Percentiles rank a stretch among this genome's conserved stretches.
Evolutionary conservation across 2,329 filamentous ascomycete genomes (phyloP).

Genomic region (Fusarium subglutinans): DNA sequence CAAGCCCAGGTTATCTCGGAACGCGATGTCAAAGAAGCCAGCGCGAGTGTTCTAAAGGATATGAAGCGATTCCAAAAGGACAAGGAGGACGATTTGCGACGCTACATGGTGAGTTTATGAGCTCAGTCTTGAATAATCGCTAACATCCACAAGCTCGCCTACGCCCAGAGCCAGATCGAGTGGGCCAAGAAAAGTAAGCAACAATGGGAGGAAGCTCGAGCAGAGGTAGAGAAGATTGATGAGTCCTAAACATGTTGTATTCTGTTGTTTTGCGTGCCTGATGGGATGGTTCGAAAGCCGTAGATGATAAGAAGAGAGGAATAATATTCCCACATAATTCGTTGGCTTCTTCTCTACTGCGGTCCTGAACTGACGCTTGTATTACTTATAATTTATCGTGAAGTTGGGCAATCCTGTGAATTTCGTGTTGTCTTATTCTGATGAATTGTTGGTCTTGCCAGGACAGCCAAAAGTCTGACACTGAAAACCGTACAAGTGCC

Average conservation of each 20-base stretch:
- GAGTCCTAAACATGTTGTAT: constrained; percentile 53
- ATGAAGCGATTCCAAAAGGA: constrained; percentile 92
- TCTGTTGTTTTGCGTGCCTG: not conserved
- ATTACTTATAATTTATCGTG: not conserved
- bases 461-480: not conserved
- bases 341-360: constrained; percentile 1
- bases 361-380: not conserved
- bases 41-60: constrained; percentile 86
- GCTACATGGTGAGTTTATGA: constrained; percentile 84
- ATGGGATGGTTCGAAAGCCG: constrained; percentile 7
- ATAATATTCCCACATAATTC: constrained; percentile 31
- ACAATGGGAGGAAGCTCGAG: constrained; percentile 90
- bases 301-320: constrained; percentile 14
- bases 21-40: constrained; percentile 93
- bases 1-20: constrained; percentile 89
- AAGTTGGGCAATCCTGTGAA: not conserved
- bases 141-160: constrained; percentile 73
- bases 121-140: not conserved
- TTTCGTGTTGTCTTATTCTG: not conserved
- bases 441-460: not conserved
- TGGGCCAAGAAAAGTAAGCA: constrained; percentile 92
- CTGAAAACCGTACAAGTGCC: not conserved
- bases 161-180: constrained; percentile 91
- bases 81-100: constrained; percentile 92
- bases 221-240: constrained; percentile 89